Base-by-base conservation (phyloP, 1,284 basidiomycete genomes). In the Tilletia walkeri region DNA sequence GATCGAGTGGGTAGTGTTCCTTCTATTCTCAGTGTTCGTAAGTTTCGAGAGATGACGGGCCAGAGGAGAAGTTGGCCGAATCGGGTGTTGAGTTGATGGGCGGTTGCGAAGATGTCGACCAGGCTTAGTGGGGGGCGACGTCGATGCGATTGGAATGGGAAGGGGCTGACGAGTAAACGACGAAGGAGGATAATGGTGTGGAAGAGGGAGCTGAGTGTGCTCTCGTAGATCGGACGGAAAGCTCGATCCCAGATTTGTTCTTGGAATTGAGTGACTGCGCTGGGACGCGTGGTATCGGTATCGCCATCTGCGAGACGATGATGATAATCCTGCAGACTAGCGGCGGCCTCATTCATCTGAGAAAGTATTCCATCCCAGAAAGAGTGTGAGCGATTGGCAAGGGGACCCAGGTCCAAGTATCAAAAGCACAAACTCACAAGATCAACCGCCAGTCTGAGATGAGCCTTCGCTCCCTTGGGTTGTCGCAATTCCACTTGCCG, bases 1-100 rank as follows among this genome's bases (percentile, higher is more conserved):
- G 69, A 53, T 56, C 71, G 70, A 47, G 63, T 72, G 10, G 74
- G 69, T 4, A 71, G 38, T 66, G 49, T 70, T 54, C 70, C 68
- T 45, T 56, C 30, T 49, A 65, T 72, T 24, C 72, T 47, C 16
- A 47, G 48, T 48, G 49, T 53, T 0, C 75, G 72, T 24, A 78
- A 50, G 3, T 68, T 67, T 24, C 56, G 70, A 3, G 67, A 72
- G 2, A 71, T n/a, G 47, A 81, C 70, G 4, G 86, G 85, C 47
- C 82, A 80, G 73, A 86, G 77, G 70, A 84, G 53, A 34, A 83
- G 71, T 75, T 85, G 84, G 67, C 85, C 79, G 67, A 82, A 71
- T 50, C 85, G 79, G 18, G 83, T 72, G 78, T 84, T 78, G 16
- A 86, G 69, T 74, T 86, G 85, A 61, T 83, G 76, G 2, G 82